Evolutionary conservation across 305 asterid species (phyloP).

Genomic region (Fraxinus greggii): DNA sequence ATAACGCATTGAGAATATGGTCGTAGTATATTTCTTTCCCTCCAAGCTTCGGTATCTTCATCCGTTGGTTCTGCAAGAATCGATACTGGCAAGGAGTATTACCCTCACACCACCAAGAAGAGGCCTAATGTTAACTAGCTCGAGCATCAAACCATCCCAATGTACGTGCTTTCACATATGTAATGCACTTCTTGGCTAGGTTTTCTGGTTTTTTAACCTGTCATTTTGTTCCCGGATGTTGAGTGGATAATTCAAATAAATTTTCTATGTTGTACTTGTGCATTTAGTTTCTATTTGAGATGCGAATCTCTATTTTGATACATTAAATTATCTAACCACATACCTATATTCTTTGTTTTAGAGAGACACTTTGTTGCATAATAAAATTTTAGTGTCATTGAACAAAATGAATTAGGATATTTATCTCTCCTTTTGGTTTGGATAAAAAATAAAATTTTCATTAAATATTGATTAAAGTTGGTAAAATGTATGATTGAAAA

Average conservation of each 20-base stretch:
- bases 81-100: constrained; percentile 78
- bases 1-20: no score
- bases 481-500: no score
- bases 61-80: constrained; percentile 39
- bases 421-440: not conserved
- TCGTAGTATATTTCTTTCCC: no score
- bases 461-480: not conserved
- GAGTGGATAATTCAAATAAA: constrained; percentile 24
- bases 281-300: not conserved
- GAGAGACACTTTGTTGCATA: not conserved
- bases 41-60: no score
- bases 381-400: not conserved
- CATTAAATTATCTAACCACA: not conserved
- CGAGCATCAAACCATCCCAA: not conserved
- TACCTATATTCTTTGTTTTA: not conserved
- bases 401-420: not conserved
- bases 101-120: constrained; percentile 77
- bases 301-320: not conserved
- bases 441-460: not conserved
- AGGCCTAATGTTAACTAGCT: constrained; percentile 56
- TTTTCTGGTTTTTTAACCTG: constrained; percentile 22
- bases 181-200: constrained; percentile 20
- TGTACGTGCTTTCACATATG: constrained; percentile 8
- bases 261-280: not conserved
- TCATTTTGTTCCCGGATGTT: constrained; percentile 24